phyloP scores from a whole-genome alignment of 2,329 filamentous ascomycete species.

The Xylaria sp. region DNA sequence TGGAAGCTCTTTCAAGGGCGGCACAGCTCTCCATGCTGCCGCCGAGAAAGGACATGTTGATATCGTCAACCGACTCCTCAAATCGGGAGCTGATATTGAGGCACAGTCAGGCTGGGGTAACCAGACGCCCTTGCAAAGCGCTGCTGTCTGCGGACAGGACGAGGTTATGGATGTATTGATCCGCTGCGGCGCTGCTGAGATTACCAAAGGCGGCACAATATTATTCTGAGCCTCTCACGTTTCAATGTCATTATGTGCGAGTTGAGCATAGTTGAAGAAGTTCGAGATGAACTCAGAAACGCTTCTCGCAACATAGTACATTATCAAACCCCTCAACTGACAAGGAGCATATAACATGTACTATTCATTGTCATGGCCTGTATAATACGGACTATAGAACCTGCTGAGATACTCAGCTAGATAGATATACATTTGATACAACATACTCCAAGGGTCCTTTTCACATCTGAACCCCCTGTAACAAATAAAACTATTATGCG shows the following conservation, averaged over 20 bases:
- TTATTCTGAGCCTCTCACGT: constrained; percentile 31
- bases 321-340: too few species aligned
- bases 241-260: background rate
- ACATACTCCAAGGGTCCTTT: too few species aligned
- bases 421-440: too few species aligned
- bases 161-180: constrained; percentile 55
- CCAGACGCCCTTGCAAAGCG: constrained; percentile 50
- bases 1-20: constrained; percentile 49
- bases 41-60: constrained; percentile 44
- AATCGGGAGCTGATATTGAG: constrained; percentile 52
- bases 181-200: constrained; percentile 48
- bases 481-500: too few species aligned
- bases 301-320: background rate
- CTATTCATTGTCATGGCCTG: too few species aligned
- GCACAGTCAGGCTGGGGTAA: constrained; percentile 42
- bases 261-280: background rate
- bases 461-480: too few species aligned
- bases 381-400: too few species aligned
- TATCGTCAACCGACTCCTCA: constrained; percentile 48
- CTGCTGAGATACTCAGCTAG: too few species aligned
- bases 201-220: constrained; percentile 37
- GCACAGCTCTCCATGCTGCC: constrained; percentile 54
- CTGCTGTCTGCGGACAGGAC: constrained; percentile 51
- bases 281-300: background rate
- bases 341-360: too few species aligned